phyloP scores from a whole-genome alignment of 768 basidiomycete genomes.

The Termitomyces sp. region DNA sequence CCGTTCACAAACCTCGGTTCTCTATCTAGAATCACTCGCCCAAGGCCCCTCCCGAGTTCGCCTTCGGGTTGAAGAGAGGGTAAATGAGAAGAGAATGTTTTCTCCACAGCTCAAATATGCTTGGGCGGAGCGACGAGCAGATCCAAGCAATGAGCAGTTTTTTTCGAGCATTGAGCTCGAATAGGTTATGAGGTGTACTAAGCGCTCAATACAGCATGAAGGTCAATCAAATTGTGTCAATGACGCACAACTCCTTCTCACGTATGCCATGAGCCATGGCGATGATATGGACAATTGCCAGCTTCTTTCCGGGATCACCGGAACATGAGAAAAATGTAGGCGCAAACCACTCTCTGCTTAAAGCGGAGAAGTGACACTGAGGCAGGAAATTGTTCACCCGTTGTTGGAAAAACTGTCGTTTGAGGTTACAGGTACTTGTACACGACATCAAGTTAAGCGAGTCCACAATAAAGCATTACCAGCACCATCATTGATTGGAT shows the following conservation, averaged over 20 bases:
- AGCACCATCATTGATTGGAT: background rate
- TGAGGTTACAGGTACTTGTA: slow-evolving; percentile 18
- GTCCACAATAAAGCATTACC: slow-evolving; percentile 6
- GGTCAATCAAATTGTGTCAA: too few species aligned
- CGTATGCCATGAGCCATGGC: too few species aligned
- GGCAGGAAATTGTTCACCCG: background rate
- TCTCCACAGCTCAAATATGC: background rate
- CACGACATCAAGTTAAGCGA: slow-evolving; percentile 18
- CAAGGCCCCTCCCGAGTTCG: too few species aligned
- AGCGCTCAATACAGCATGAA: background rate
- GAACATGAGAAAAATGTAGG: too few species aligned
- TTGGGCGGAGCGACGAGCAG: background rate
- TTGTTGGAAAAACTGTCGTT: slow-evolving; percentile 6
- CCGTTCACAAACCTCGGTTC: background rate
- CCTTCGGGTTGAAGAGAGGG: background rate
- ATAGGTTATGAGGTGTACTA: background rate
- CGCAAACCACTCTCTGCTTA: too few species aligned
- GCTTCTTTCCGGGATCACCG: too few species aligned
- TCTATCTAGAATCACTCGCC: too few species aligned
- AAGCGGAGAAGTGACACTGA: too few species aligned
- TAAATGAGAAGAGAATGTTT: background rate
- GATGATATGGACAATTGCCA: too few species aligned
- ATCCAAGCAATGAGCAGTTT: background rate
- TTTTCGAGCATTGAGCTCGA: background rate
- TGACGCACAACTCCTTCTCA: too few species aligned